A percentile compares a stretch with the other conserved stretches of the same genome.
Conservation (phyloP, 163 green algal species). For the Scenedesmus sp. region DNA sequence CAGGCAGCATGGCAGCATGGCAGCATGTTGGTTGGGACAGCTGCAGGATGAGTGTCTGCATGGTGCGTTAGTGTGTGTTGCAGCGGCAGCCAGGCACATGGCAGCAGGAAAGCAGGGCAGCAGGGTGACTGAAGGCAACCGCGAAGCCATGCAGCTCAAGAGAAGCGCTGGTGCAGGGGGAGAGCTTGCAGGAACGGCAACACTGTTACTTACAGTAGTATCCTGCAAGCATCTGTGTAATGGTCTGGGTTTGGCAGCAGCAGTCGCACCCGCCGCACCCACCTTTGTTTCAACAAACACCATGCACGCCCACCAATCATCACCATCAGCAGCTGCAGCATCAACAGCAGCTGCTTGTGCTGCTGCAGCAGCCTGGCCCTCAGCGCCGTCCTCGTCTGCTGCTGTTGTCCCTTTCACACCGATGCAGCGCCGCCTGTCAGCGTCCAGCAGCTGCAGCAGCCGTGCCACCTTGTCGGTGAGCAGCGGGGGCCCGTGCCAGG, state of each 20-base stretch:
- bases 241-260: background rate
- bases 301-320: slow-evolving; percentile 39
- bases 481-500: slow-evolving; percentile 35
- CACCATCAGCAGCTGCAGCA: background rate
- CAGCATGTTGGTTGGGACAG: too few relatives aligned
- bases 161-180: too few relatives aligned
- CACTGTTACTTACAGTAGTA: background rate
- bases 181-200: too few relatives aligned
- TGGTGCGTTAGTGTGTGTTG: too few relatives aligned
- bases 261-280: background rate
- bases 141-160: too few relatives aligned
- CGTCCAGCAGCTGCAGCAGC: slow-evolving; percentile 31
- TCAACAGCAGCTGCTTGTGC: background rate
- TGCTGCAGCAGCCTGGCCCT: background rate
- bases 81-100: too few relatives aligned
- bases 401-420: background rate
- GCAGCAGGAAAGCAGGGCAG: too few relatives aligned
- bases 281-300: slow-evolving; percentile 53
- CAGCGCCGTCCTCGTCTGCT: background rate
- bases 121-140: too few relatives aligned
- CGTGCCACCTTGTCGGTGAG: slow-evolving; percentile 37
- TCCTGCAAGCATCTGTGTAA: background rate
- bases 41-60: too few relatives aligned
- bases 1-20: background rate
- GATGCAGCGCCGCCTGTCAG: slow-evolving; percentile 7